These are phyloP conservation scores for Lecanoromycetidae sp. DNA, from an alignment of 2,329 filamentous ascomycete genomes.

Conservation along the genomic window DNA sequence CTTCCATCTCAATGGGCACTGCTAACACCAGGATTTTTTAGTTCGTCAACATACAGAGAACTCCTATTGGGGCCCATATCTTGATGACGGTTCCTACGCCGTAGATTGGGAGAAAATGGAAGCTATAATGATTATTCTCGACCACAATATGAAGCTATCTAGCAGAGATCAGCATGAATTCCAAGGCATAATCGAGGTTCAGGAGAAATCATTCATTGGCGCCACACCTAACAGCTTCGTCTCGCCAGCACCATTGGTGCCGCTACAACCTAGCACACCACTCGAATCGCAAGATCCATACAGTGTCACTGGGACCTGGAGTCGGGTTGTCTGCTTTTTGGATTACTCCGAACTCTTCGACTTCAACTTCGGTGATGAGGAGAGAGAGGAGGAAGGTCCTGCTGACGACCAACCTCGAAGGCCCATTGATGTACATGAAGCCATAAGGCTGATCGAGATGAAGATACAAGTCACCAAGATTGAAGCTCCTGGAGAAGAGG, in stretches of 20 bases:
- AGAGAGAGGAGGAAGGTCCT: too few species aligned
- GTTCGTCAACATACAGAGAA: conserved; percentile 53
- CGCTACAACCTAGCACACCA: conserved; percentile 22
- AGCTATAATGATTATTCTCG: conserved; percentile 57
- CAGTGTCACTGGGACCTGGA: conserved; percentile 58
- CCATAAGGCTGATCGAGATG: conserved; percentile 58
- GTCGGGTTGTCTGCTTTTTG: conserved; percentile 45
- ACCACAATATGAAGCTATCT: conserved; percentile 47
- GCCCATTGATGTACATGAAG: conserved; percentile 51
- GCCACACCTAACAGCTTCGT: conserved; percentile 20
- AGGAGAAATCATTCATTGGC: conserved; percentile 20
- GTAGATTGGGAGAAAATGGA: conserved; percentile 76
- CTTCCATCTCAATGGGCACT: too few species aligned
- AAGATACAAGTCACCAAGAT: conserved; percentile 51
- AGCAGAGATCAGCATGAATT: conserved; percentile 10
- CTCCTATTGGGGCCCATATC: conserved; percentile 61
- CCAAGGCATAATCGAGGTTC: conserved; percentile 10
- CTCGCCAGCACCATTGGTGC: conserved; percentile 6
- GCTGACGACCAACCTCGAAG: conserved; percentile 35
- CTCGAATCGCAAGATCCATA: conserved; percentile 55
- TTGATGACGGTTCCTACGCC: conserved; percentile 45
- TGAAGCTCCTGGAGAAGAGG: conserved; percentile 45
- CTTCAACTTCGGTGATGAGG: conserved; percentile 53
- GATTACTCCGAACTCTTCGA: conserved; percentile 62
- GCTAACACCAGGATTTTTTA: too few species aligned